phyloP scores from a whole-genome alignment of 371 early-diverging fungal genomes.

The Mortierella sp. region DNA sequence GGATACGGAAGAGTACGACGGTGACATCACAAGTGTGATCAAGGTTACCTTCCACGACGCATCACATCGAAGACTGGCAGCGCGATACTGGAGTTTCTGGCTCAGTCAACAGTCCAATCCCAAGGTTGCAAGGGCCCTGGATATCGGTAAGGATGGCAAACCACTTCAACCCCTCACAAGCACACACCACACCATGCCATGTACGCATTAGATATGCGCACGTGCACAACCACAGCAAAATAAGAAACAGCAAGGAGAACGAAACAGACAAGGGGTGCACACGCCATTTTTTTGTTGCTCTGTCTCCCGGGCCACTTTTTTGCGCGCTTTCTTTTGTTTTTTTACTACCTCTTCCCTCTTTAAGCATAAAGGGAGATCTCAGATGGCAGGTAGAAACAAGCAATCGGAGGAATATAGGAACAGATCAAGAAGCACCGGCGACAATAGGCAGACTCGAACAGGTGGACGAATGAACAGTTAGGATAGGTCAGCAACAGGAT shows the following conservation, averaged over 20 bases:
- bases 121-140: conserved; percentile 76
- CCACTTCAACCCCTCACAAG: too few species aligned
- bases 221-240: too few species aligned
- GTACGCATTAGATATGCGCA: too few species aligned
- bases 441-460: not conserved
- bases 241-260: too few species aligned
- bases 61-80: conserved; percentile 76
- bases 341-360: not conserved
- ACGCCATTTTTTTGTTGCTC: not conserved
- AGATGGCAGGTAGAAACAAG: not conserved
- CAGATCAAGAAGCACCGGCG: not conserved
- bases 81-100: conserved; percentile 86
- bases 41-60: conserved; percentile 83
- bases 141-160: conserved; percentile 62
- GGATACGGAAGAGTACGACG: conserved; percentile 63
- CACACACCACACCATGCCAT: too few species aligned
- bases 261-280: too few species aligned
- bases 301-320: not conserved
- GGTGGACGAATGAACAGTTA: not conserved
- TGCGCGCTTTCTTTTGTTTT: not conserved
- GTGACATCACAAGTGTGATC: conserved; percentile 69
- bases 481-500: not conserved
- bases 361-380: not conserved
- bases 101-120: conserved; percentile 76
- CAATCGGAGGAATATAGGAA: not conserved